Conservation (phyloP, 2,329 filamentous ascomycete genomes). For the Alternaria ethzedia region DNA sequence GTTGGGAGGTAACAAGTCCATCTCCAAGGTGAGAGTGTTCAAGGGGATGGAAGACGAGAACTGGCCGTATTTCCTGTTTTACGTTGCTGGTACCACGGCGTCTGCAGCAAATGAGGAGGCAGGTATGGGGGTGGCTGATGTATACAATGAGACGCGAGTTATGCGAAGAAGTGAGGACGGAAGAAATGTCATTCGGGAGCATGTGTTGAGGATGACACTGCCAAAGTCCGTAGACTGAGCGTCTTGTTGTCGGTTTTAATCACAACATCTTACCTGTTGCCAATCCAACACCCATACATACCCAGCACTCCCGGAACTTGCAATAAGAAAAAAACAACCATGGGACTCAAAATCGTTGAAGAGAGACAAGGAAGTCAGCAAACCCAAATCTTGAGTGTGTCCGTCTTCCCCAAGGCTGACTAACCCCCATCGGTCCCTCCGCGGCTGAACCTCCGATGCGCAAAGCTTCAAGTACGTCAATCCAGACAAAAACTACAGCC, state of each 20-base stretch:
- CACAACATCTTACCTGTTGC: too few relatives aligned
- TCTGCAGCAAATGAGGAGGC: background rate
- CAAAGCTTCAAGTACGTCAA: conserved; percentile 1
- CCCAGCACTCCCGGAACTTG: background rate
- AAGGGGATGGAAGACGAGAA: background rate
- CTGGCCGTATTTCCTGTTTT: conserved; percentile 21
- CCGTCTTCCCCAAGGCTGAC: background rate
- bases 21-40: conserved; percentile 19
- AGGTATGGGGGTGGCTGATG: background rate
- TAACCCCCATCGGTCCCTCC: background rate
- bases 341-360: too few relatives aligned
- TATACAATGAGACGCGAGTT: background rate
- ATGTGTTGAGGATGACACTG: background rate
- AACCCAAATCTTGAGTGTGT: too few relatives aligned
- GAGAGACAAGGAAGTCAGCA: too few relatives aligned
- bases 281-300: background rate
- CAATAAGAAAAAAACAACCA: too few relatives aligned
- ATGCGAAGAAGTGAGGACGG: background rate
- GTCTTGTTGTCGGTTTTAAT: accelerated
- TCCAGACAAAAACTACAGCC: background rate
- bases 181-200: conserved; percentile 5
- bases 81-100: background rate
- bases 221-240: background rate
- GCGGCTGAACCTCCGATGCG: background rate
- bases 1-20: conserved; percentile 13